A percentile compares a stretch with the other conserved stretches of the same genome.
Evolutionary conservation across 805 yeast species (phyloP).

Genomic region (Ogataea saltuana): DNA sequence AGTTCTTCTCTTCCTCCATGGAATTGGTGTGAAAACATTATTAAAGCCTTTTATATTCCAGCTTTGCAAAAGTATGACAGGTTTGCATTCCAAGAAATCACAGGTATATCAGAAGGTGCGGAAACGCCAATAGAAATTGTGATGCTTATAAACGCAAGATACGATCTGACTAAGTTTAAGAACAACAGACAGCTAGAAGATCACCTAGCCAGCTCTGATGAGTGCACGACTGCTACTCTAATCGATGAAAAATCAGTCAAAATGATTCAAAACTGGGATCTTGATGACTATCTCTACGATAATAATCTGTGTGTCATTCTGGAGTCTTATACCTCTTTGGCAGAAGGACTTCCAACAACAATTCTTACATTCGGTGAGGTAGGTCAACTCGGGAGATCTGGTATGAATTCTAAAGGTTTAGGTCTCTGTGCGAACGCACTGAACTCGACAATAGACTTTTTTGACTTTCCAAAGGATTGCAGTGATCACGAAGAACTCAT

Average conservation of each 20-base stretch:
- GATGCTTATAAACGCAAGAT: constrained; percentile 13
- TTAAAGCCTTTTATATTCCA: constrained; percentile 12
- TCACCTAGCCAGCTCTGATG: constrained; percentile 9
- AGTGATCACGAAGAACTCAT: constrained; percentile 3
- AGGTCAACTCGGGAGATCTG: constrained; percentile 17
- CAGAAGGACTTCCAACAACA: constrained; percentile 9
- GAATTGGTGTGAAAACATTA: constrained; percentile 14
- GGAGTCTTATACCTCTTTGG: constrained; percentile 10
- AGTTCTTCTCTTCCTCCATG: constrained; percentile 14
- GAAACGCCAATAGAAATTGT: constrained; percentile 10
- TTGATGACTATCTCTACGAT: constrained; percentile 12
- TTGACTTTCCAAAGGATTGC: constrained; percentile 9
- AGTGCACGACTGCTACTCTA: constrained; percentile 12
- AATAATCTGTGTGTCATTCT: constrained; percentile 13
- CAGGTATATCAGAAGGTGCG: constrained; percentile 13
- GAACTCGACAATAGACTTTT: constrained; percentile 13
- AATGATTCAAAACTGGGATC: constrained; percentile 15
- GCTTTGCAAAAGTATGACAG: constrained; percentile 12
- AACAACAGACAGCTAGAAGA: constrained; percentile 10
- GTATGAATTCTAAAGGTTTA: constrained; percentile 16
- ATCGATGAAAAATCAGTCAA: constrained; percentile 12
- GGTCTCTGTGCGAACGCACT: constrained; percentile 15
- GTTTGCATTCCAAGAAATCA: constrained; percentile 11
- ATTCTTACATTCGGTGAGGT: constrained; percentile 16
- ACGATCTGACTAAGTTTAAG: constrained; percentile 14